These are phyloP conservation scores for Salix exigua DNA, from an alignment of 345 rosid species.

Conservation along the genomic window DNA sequence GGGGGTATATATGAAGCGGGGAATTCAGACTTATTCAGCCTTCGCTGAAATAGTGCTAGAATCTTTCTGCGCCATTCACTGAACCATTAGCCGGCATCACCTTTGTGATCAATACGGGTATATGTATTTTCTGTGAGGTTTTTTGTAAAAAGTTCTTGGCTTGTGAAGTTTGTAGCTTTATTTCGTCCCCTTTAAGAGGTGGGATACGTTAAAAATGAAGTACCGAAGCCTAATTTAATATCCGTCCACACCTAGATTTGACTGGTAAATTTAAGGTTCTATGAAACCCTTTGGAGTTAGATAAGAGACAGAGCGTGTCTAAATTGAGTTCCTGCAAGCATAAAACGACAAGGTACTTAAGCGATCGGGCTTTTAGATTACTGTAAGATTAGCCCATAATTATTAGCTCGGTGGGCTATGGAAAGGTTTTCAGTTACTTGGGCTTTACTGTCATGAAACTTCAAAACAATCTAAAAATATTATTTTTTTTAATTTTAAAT, in stretches of 20 bases:
- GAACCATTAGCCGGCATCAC: background rate
- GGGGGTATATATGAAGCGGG: background rate
- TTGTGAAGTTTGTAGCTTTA: background rate
- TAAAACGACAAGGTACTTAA: background rate
- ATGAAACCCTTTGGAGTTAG: background rate
- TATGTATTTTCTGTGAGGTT: background rate
- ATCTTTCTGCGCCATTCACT: background rate
- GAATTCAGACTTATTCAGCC: conserved; percentile 24
- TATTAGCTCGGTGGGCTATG: background rate
- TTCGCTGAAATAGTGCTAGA: conserved; percentile 10
- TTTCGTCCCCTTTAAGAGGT: background rate
- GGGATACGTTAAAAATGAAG: background rate
- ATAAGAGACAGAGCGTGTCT: background rate
- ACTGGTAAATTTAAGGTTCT: background rate
- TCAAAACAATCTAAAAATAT: no score
- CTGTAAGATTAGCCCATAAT: background rate
- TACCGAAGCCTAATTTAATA: background rate
- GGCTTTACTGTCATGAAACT: background rate
- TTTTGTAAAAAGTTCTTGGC: background rate
- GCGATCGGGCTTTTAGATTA: background rate
- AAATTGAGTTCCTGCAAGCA: background rate
- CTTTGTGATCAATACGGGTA: background rate
- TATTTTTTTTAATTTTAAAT: no score
- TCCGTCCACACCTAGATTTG: background rate
- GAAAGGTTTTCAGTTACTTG: background rate